Evolutionary conservation across 305 asterid genomes (phyloP).

Genomic region (Petunia hybrid): DNA sequence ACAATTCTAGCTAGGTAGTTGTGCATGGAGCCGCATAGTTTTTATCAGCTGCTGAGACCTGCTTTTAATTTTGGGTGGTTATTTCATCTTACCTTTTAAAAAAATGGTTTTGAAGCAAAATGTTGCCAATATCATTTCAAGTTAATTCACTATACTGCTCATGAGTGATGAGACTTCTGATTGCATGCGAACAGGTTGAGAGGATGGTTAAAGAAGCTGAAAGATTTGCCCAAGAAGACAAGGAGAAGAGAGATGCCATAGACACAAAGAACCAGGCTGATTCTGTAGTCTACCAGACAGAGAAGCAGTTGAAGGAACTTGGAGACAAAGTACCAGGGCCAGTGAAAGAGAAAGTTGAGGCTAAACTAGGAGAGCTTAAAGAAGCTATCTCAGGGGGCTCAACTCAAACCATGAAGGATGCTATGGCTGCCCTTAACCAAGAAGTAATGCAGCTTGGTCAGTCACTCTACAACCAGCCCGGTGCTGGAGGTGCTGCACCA

Average conservation of each 20-base stretch:
- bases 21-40: not conserved
- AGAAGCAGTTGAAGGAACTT: slow-evolving; percentile 94
- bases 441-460: slow-evolving; percentile 99
- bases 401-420: slow-evolving; percentile 88
- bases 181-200: slow-evolving; percentile 60
- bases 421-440: slow-evolving; percentile 86
- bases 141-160: not conserved
- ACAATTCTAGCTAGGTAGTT: slow-evolving; percentile 2
- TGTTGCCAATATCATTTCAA: not conserved
- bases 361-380: slow-evolving; percentile 86
- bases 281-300: slow-evolving; percentile 94
- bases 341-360: slow-evolving; percentile 92
- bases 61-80: not conserved
- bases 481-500: slow-evolving; percentile 54
- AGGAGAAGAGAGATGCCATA: slow-evolving; percentile 96
- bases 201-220: slow-evolving; percentile 98
- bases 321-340: slow-evolving; percentile 93
- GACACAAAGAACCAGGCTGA: slow-evolving; percentile 98
- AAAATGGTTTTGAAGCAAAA: not conserved
- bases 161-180: not conserved
- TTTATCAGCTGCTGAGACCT: not conserved
- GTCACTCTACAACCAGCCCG: slow-evolving; percentile 86
- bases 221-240: slow-evolving; percentile 90
- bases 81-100: not conserved
- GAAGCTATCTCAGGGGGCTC: slow-evolving; percentile 82